Conservation (phyloP, 2,329 filamentous ascomycete genomes). For the Arthrocladium fulminans region DNA sequence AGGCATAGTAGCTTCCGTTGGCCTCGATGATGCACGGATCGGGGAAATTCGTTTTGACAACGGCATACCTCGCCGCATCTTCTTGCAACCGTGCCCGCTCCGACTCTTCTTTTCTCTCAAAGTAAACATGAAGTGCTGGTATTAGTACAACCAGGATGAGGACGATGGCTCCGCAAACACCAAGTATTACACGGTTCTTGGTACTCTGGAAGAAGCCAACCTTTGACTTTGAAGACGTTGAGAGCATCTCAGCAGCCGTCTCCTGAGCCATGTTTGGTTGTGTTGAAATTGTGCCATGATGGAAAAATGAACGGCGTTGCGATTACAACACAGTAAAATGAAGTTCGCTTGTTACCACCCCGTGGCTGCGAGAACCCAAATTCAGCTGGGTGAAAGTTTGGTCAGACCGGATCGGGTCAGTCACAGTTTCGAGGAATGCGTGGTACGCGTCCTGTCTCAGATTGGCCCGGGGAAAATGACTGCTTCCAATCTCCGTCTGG, state of each 20-base stretch:
- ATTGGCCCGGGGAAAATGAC: background rate
- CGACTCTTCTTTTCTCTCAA: background rate
- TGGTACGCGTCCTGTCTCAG: background rate
- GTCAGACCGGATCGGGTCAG: background rate
- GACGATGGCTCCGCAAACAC: background rate
- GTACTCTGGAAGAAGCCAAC: background rate
- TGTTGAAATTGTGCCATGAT: background rate
- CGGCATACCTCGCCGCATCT: slow-evolving; percentile 4
- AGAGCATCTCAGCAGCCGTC: background rate
- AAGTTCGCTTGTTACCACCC: background rate
- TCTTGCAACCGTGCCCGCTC: background rate
- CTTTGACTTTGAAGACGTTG: background rate
- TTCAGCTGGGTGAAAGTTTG: background rate
- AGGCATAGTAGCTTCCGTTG: slow-evolving; percentile 45
- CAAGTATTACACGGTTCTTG: background rate
- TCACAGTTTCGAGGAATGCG: background rate
- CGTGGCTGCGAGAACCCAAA: background rate
- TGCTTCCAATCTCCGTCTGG: background rate
- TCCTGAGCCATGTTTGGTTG: background rate
- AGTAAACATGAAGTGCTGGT: background rate
- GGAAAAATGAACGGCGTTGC: background rate
- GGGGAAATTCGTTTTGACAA: slow-evolving; percentile 41
- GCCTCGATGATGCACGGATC: slow-evolving; percentile 44
- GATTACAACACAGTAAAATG: background rate
- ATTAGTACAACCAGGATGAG: background rate